A percentile compares a stretch with the other conserved stretches of the same genome.
phyloP scores from a whole-genome alignment of 2,329 filamentous ascomycete species.

The Rutstroemia sp. region DNA sequence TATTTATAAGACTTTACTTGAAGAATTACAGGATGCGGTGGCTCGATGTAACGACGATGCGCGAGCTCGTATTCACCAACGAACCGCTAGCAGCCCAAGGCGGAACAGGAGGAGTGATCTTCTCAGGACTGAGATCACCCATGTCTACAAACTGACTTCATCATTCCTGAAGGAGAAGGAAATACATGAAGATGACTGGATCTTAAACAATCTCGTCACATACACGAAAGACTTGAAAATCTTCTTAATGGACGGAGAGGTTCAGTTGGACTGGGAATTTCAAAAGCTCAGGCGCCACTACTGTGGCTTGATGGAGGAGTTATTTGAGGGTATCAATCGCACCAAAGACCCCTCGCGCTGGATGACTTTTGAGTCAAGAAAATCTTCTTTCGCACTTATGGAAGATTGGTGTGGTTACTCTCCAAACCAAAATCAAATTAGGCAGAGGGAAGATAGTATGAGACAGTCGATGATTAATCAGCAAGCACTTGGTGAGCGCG shows the following conservation, averaged over 20 bases:
- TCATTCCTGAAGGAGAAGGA: conserved; percentile 76
- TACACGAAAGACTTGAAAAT: conserved; percentile 90
- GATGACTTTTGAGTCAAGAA: conserved; percentile 96
- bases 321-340: conserved; percentile 86
- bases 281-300: conserved; percentile 88
- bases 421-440: conserved; percentile 77
- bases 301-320: conserved; percentile 84
- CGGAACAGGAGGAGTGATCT: conserved; percentile 79
- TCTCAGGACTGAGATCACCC: conserved; percentile 86
- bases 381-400: conserved; percentile 94
- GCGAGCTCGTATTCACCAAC: conserved; percentile 76
- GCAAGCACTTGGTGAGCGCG: conserved; percentile 64
- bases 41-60: conserved; percentile 83
- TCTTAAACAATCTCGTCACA: conserved; percentile 77
- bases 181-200: conserved; percentile 81
- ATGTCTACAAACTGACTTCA: conserved; percentile 90
- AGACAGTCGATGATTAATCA: conserved; percentile 76
- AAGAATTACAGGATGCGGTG: conserved; percentile 83
- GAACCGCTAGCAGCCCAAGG: conserved; percentile 74
- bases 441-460: conserved; percentile 79
- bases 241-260: conserved; percentile 89
- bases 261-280: conserved; percentile 92
- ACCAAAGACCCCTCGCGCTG: conserved; percentile 80
- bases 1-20: conserved; percentile 82
- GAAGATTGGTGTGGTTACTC: conserved; percentile 99